Percentiles rank a stretch among this genome's conserved stretches.
Conservation (phyloP, 495 filamentous ascomycete genomes). For the Friedmanniomyces endolithicus region DNA sequence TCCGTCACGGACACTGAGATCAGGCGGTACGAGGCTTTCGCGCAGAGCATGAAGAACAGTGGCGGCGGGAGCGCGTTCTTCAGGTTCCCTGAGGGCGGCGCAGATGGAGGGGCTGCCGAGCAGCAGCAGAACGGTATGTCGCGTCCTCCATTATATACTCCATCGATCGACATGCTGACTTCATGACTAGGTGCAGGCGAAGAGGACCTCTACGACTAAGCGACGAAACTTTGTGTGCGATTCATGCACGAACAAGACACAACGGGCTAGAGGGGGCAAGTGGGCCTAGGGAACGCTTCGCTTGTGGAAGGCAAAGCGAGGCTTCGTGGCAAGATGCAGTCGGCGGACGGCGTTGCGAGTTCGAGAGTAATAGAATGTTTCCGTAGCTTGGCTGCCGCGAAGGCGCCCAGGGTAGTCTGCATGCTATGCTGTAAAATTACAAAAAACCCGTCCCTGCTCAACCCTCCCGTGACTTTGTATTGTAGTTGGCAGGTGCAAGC, state of each 20-base stretch:
- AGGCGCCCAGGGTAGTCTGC: background rate
- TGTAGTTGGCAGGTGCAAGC: no score
- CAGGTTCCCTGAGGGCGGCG: slow-evolving; percentile 63
- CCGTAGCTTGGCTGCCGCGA: background rate
- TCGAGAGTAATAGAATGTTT: slow-evolving; percentile 2
- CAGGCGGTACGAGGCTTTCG: slow-evolving; percentile 93
- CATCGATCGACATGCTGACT: background rate
- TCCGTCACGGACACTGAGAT: slow-evolving; percentile 96
- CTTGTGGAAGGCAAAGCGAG: background rate
- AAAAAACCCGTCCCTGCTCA: no score
- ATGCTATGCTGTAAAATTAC: background rate
- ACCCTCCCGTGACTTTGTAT: no score
- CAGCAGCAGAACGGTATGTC: slow-evolving; percentile 21
- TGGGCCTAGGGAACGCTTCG: background rate
- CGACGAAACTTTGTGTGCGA: background rate
- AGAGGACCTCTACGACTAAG: slow-evolving; percentile 22
- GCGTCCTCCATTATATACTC: background rate
- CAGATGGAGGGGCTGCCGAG: slow-evolving; percentile 1
- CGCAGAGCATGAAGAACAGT: slow-evolving; percentile 96
- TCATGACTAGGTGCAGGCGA: slow-evolving; percentile 14
- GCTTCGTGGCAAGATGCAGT: background rate
- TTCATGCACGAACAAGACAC: background rate
- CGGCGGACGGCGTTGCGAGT: background rate
- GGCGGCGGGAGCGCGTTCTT: slow-evolving; percentile 82
- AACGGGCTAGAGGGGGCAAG: background rate